Evolutionary conservation across 2,329 filamentous ascomycete genomes (phyloP).

Genomic region (Fusarium sp.): DNA sequence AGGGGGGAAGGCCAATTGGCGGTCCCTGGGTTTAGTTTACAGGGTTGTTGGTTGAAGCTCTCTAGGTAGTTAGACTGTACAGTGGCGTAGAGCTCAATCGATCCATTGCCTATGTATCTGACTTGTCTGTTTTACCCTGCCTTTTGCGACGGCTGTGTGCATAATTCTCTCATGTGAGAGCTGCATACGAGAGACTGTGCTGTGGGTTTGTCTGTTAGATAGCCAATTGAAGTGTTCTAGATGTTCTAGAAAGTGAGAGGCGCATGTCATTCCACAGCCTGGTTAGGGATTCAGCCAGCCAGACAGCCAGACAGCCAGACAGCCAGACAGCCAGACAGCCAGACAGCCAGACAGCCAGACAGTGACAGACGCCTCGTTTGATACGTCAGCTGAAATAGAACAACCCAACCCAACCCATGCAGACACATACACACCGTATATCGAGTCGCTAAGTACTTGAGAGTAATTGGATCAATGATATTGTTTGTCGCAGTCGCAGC

Average conservation of each 20-base stretch:
- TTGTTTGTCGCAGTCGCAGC: conserved; percentile 18
- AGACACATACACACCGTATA: background rate
- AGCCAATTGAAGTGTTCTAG: background rate
- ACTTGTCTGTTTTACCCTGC: background rate
- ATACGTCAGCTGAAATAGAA: background rate
- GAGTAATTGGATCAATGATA: conserved; percentile 11
- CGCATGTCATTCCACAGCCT: background rate
- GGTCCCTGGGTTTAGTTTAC: conserved; percentile 6
- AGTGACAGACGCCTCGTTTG: background rate
- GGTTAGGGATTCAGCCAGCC: background rate
- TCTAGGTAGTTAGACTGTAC: conserved; percentile 7
- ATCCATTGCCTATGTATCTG: background rate
- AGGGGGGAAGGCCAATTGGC: conserved; percentile 11
- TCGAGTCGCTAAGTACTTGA: background rate
- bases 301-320: background rate
- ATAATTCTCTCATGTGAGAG: conserved; percentile 11
- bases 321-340: background rate
- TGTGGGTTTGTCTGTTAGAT: background rate
- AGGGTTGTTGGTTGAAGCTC: background rate
- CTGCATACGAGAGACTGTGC: background rate
- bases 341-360: background rate
- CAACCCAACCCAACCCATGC: background rate
- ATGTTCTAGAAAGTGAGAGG: background rate
- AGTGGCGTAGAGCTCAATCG: conserved; percentile 4
- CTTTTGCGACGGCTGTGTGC: background rate